phyloP scores from a whole-genome alignment of 116 monocot species.

The Zostera marina region DNA sequence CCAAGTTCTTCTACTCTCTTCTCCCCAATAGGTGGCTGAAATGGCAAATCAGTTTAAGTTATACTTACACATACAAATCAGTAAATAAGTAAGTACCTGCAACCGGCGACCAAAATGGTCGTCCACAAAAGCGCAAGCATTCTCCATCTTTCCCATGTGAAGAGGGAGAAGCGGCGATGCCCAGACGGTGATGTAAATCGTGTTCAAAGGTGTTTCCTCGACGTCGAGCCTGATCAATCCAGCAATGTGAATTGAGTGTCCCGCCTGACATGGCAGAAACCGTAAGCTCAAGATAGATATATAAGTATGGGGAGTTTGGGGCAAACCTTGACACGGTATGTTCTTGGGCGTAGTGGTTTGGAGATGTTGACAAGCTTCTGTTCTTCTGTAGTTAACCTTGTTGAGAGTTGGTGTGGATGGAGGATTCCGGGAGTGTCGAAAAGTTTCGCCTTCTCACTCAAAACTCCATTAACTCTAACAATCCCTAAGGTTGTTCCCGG shows the following conservation, averaged over 20 bases:
- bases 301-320: background rate
- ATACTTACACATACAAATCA: background rate
- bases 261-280: constrained; percentile 24
- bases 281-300: no score
- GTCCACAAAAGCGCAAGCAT: constrained; percentile 42
- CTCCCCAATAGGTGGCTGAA: constrained; percentile 86
- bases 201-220: constrained; percentile 44
- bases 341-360: constrained; percentile 71
- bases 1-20: constrained; percentile 55
- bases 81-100: constrained; percentile 28
- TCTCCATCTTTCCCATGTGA: constrained; percentile 87
- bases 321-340: constrained; percentile 69
- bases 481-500: constrained; percentile 87
- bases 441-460: constrained; percentile 56
- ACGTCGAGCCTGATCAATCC: constrained; percentile 81
- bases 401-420: constrained; percentile 68
- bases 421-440: constrained; percentile 89
- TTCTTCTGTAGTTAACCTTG: constrained; percentile 68
- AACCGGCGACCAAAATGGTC: constrained; percentile 76
- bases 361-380: constrained; percentile 61
- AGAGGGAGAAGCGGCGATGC: constrained; percentile 84
- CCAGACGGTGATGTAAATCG: constrained; percentile 80
- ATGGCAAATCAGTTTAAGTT: background rate
- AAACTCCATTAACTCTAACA: constrained; percentile 68
- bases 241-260: constrained; percentile 76